Conservation (phyloP, 176 grass and related monocot genomes). For the Oryza australiensis region DNA sequence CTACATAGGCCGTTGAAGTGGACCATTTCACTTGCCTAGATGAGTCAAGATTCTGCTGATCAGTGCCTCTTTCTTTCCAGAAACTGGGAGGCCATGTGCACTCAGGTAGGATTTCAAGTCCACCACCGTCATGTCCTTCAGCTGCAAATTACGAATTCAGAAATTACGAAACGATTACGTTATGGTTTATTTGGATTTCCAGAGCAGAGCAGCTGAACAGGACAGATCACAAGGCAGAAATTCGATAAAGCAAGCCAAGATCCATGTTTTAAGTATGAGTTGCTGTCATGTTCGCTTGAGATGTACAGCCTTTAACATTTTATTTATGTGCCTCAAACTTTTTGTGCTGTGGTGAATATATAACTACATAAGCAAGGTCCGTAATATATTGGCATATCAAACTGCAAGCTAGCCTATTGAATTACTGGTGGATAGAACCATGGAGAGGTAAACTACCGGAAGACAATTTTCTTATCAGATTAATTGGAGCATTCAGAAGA, state of each 20-base stretch:
- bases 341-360: neutral
- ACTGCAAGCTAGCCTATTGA: neutral
- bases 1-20: neutral
- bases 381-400: neutral
- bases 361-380: neutral
- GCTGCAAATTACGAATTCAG: constrained; percentile 49
- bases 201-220: neutral
- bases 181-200: neutral
- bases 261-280: neutral
- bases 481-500: constrained; percentile 3
- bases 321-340: neutral
- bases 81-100: constrained; percentile 60
- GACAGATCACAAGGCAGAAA: neutral
- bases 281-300: neutral
- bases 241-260: neutral
- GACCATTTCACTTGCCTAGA: constrained; percentile 70
- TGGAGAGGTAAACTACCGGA: neutral
- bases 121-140: constrained; percentile 67
- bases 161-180: constrained; percentile 12
- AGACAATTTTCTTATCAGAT: constrained; percentile 1
- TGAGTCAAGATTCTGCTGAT: constrained; percentile 84
- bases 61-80: constrained; percentile 86
- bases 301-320: neutral
- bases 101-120: constrained; percentile 86
- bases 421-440: neutral